Base-by-base conservation (phyloP, 1,139 yeast species). In the Yamadazyma conglobata region DNA sequence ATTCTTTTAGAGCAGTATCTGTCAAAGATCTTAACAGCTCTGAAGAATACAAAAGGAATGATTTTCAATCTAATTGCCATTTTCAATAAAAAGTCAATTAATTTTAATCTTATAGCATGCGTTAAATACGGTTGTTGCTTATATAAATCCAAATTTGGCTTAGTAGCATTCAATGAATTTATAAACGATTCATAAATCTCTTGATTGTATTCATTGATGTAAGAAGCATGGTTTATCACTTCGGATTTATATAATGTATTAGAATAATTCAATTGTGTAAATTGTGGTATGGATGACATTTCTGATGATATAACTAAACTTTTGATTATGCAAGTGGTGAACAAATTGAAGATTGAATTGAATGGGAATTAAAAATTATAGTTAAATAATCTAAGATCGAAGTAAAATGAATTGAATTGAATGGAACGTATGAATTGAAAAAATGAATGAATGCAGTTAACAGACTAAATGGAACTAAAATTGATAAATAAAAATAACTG, bases 1-100 rank as follows among this genome's bases (percentile, higher is more conserved):
- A 78, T 70, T 46, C 85, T 60, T 49, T 75, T 77, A 37, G 80
- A 75, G 44, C 83, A 77, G 52, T 79, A 79, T 35, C 85, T 67
- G 50, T 79, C 86, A 43, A 79, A 77, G 27, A 77, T 57, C 38
- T 72, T 68, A 6, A 75, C 77, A 0, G 83, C 74, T 39, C 69
- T 73, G 54, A 64, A 72, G 44, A 74, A 75, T 13, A 78, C 77
- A 38, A 78, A 79, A 18, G 77, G 77, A 8, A 78, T 59, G 28
- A 78, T 74, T 45, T 77, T 72, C 34, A 81, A 70, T 42, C 79
- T 61, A 23, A 70, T 58, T n/a, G 80, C 60, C 58, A 78, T 64
- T 47, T 77, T 79, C 40, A 73, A 61, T 24, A 77, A 54, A 40
- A 78, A 79, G 42, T 77, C 81, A 31, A 78, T 64, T 27, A 78